Evolutionary conservation across 306 rosid species (phyloP).

Genomic region (Sicyos baderoa): DNA sequence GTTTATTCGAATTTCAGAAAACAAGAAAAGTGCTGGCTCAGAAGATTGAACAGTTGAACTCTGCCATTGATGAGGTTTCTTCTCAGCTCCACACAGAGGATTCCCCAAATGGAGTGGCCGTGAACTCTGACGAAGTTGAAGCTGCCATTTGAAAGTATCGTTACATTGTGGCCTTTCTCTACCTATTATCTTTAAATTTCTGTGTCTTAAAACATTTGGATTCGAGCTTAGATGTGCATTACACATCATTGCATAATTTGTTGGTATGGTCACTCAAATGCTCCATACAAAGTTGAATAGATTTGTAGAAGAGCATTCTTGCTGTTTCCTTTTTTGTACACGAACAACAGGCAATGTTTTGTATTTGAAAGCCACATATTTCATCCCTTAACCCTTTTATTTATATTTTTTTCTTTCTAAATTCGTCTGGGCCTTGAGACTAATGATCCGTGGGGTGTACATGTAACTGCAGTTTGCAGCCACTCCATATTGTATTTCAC

Average conservation of each 20-base stretch:
- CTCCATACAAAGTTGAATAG: conserved; percentile 11
- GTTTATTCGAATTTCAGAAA: conserved; percentile 43
- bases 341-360: conserved; percentile 13
- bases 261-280: conserved; percentile 11
- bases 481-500: neutral
- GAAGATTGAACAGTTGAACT: conserved; percentile 78
- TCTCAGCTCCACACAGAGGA: conserved; percentile 59
- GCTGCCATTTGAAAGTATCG: conserved; percentile 46
- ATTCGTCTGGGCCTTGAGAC: neutral
- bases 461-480: no score
- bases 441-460: no score
- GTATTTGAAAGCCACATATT: conserved; percentile 9
- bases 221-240: conserved; percentile 4
- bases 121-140: conserved; percentile 64
- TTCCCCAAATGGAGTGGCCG: conserved; percentile 53
- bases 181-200: conserved; percentile 20
- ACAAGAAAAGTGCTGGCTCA: conserved; percentile 66
- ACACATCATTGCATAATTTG: neutral
- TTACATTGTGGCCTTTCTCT: conserved; percentile 15
- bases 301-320: conserved; percentile 8
- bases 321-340: conserved; percentile 1
- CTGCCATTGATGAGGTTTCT: conserved; percentile 91
- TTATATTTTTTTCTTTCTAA: neutral
- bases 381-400: neutral
- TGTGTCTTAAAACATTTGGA: conserved; percentile 3